These are phyloP conservation scores for Larix kaempferi DNA, from an alignment of 75 land plant genomes.

Conservation along the genomic window DNA sequence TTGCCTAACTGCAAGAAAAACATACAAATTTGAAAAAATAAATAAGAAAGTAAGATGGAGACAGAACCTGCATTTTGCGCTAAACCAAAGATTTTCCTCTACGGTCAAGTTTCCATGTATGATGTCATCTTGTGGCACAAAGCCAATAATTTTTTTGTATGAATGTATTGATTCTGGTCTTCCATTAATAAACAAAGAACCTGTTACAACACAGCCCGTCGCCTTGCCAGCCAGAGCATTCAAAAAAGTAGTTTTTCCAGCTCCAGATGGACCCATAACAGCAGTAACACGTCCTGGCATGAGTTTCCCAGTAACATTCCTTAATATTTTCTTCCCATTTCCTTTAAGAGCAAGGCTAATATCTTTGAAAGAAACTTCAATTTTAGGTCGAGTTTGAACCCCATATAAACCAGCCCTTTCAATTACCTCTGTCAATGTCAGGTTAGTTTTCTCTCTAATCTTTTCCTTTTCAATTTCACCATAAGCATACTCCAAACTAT, in stretches of 20 bases:
- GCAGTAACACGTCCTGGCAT: conserved; percentile 87
- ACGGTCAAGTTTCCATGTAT: conserved; percentile 96
- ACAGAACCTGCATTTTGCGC: conserved; percentile 85
- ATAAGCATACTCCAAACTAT: conserved; percentile 88
- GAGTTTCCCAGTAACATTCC: conserved; percentile 86
- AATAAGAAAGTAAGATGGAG: background rate
- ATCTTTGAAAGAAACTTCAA: conserved; percentile 80
- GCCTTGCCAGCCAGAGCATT: conserved; percentile 85
- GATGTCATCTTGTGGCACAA: conserved; percentile 99
- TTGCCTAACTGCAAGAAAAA: background rate
- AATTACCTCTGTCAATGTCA: conserved; percentile 50
- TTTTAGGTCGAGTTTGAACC: conserved; percentile 36
- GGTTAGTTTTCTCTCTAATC: conserved; percentile 40
- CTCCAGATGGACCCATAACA: conserved; percentile 98
- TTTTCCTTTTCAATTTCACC: conserved; percentile 92
- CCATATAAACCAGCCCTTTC: conserved; percentile 45
- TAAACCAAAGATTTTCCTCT: conserved; percentile 94
- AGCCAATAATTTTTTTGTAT: conserved; percentile 89
- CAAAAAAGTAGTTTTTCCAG: conserved; percentile 96
- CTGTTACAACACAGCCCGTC: conserved; percentile 55
- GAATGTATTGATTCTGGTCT: conserved; percentile 64
- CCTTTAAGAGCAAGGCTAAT: conserved; percentile 79
- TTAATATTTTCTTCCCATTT: conserved; percentile 64
- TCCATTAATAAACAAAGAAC: conserved; percentile 80
- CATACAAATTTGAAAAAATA: background rate